These are phyloP conservation scores for Agaricus blazei DNA, from an alignment of 768 basidiomycete genomes.

Conservation along the genomic window DNA sequence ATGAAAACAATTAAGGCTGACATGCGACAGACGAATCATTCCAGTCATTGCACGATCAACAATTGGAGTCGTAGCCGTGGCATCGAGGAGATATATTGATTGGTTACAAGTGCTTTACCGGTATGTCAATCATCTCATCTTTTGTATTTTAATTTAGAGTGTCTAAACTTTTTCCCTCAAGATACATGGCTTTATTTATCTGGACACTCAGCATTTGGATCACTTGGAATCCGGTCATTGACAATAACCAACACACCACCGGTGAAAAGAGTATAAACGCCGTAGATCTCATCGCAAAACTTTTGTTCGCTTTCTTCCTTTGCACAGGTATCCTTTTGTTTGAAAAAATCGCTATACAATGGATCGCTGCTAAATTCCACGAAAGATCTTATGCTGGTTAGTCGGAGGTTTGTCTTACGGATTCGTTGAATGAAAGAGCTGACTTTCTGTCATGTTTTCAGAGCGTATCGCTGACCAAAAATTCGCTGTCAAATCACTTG, in stretches of 20 bases:
- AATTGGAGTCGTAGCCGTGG: slow-evolving; percentile 70
- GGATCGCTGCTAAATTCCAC: slow-evolving; percentile 81
- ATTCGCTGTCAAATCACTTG: slow-evolving; percentile 64
- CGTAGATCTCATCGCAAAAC: slow-evolving; percentile 52
- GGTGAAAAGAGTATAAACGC: slow-evolving; percentile 30
- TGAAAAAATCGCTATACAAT: slow-evolving; percentile 85
- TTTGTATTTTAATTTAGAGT: background rate
- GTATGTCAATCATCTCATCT: slow-evolving; percentile 25
- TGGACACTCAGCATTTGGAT: slow-evolving; percentile 71
- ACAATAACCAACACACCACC: slow-evolving; percentile 30
- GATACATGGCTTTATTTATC: slow-evolving; percentile 60
- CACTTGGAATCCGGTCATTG: slow-evolving; percentile 67
- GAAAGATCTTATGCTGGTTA: slow-evolving; percentile 65
- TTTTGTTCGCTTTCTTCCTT: slow-evolving; percentile 70
- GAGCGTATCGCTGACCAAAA: slow-evolving; percentile 85
- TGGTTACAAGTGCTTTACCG: slow-evolving; percentile 66
- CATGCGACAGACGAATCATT: slow-evolving; percentile 34
- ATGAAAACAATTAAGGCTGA: background rate
- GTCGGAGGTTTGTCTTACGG: slow-evolving; percentile 13
- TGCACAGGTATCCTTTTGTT: slow-evolving; percentile 65
- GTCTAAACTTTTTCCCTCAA: slow-evolving; percentile 7
- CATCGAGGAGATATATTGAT: slow-evolving; percentile 69
- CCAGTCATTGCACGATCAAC: slow-evolving; percentile 55
- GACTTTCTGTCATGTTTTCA: slow-evolving; percentile 17
- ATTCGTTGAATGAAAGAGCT: slow-evolving; percentile 7